Conservation (phyloP, 2,329 filamentous ascomycete species). For the Fusarium mundagurra region DNA sequence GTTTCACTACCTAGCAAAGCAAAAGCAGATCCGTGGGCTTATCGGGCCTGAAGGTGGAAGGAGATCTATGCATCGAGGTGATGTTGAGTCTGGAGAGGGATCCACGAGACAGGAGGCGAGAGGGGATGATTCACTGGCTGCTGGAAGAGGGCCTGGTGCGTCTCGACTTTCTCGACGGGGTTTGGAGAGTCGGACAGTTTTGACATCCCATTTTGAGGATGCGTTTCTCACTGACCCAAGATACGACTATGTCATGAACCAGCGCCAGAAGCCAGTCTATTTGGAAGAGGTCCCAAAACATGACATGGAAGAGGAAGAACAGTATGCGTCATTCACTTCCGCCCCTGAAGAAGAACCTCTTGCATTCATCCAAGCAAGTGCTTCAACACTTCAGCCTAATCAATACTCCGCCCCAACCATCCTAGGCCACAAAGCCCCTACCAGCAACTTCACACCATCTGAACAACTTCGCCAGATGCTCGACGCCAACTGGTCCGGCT, state of each 20-base stretch:
- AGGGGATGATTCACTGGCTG: not conserved
- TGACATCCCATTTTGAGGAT: not conserved
- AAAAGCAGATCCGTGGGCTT: not conserved
- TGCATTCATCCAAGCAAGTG: not conserved
- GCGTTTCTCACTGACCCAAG: not conserved
- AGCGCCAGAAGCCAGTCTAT: not conserved
- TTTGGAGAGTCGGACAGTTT: not conserved
- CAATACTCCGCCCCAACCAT: not conserved
- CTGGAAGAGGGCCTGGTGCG: not conserved
- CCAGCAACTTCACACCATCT: not conserved
- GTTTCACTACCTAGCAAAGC: not conserved
- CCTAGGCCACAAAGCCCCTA: not conserved
- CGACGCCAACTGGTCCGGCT: not conserved
- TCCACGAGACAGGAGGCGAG: not conserved
- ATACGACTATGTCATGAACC: not conserved
- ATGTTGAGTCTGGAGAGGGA: not conserved
- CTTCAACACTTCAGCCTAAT: not conserved
- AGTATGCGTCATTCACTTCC: not conserved
- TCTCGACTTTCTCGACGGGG: not conserved
- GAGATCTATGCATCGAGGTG: not conserved
- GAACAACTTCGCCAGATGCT: constrained; percentile 10
- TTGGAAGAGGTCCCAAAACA: not conserved
- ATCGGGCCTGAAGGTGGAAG: not conserved
- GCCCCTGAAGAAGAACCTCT: not conserved
- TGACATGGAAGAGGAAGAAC: not conserved